phyloP scores from a whole-genome alignment of 768 basidiomycete genomes.

The Boletellus sp. region DNA sequence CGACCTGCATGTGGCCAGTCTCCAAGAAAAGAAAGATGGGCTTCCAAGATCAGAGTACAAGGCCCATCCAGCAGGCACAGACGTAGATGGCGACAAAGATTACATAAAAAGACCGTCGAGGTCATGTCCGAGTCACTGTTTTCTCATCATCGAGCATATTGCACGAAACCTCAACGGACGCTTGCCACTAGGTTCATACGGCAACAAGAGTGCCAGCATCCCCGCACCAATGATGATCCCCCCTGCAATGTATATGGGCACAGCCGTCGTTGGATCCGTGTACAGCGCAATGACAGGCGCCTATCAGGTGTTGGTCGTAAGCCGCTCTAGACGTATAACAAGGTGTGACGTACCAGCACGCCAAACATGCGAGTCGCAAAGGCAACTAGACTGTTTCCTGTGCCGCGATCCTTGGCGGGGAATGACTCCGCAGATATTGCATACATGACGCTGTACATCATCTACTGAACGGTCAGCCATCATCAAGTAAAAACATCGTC shows the following conservation, averaged over 20 bases:
- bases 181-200: constrained; percentile 70
- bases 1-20: too few relatives aligned
- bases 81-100: too few relatives aligned
- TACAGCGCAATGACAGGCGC: constrained; percentile 70
- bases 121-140: too few relatives aligned
- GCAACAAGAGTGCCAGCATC: constrained; percentile 54
- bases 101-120: too few relatives aligned
- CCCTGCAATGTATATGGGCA: constrained; percentile 70
- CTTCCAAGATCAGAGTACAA: too few relatives aligned
- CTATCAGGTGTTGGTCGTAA: constrained; percentile 18
- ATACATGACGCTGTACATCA: constrained; percentile 75
- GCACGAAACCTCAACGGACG: constrained; percentile 63
- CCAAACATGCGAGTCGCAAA: constrained; percentile 63
- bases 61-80: too few relatives aligned
- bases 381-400: constrained; percentile 61
- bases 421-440: constrained; percentile 70
- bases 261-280: constrained; percentile 56
- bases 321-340: neutral
- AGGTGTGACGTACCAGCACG: constrained; percentile 45
- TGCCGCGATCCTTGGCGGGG: too few relatives aligned
- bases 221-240: constrained; percentile 60
- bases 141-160: too few relatives aligned
- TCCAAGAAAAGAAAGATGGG: too few relatives aligned
- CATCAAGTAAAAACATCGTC: neutral
- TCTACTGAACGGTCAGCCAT: constrained; percentile 29